These are phyloP conservation scores for Candida verbasci DNA, from an alignment of 805 yeast species.

Conservation along the genomic window DNA sequence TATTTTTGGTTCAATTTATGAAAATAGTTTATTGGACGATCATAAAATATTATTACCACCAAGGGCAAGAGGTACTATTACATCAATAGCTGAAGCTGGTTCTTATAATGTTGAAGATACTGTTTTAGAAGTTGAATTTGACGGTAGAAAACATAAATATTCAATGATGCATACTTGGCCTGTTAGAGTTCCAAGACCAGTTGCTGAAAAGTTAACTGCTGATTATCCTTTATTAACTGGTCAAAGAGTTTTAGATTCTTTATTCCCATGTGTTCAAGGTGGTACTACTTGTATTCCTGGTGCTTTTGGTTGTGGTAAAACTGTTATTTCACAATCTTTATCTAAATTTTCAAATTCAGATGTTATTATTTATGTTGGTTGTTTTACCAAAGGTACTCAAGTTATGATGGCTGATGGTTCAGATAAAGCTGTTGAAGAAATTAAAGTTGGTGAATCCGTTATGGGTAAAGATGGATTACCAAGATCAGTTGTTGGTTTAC, in stretches of 20 bases:
- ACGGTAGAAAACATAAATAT: conserved; percentile 75
- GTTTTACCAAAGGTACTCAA: conserved; percentile 98
- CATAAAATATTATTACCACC: conserved; percentile 97
- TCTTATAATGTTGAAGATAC: conserved; percentile 88
- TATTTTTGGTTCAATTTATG: conserved; percentile 88
- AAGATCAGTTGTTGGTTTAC: too few species aligned
- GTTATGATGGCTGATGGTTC: too few species aligned
- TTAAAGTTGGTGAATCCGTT: too few species aligned
- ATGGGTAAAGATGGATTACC: too few species aligned
- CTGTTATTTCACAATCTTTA: conserved; percentile 95
- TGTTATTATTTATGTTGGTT: conserved; percentile 90
- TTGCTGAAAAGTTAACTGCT: conserved; percentile 88
- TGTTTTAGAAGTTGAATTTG: conserved; percentile 89
- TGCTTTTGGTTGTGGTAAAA: conserved; percentile 99
- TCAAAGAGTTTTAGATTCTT: conserved; percentile 96
- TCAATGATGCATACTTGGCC: conserved; percentile 99
- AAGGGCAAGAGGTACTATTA: conserved; percentile 96
- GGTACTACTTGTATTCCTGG: conserved; percentile 99
- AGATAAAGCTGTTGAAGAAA: too few species aligned
- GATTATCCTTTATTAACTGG: conserved; percentile 96
- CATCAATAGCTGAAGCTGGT: conserved; percentile 84
- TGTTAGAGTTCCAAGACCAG: conserved; percentile 99
- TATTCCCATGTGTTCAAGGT: conserved; percentile 99
- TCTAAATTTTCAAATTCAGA: conserved; percentile 98
- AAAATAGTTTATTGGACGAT: conserved; percentile 86